Evolutionary conservation across 2,329 filamentous ascomycete genomes (phyloP).

Genomic region (Penicillium thymicola): DNA sequence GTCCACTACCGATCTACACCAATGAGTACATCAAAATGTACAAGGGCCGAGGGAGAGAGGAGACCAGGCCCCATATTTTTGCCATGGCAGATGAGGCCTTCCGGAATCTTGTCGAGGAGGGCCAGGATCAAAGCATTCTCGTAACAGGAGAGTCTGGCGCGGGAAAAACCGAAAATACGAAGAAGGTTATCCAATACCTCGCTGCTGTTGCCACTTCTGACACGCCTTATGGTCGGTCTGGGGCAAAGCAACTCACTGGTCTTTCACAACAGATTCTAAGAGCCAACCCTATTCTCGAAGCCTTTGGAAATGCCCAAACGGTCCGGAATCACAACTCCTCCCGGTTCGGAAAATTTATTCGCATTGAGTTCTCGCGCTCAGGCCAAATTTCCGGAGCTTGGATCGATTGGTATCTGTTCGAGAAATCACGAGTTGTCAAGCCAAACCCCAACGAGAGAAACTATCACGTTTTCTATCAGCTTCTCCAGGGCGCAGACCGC

Average conservation of each 20-base stretch:
- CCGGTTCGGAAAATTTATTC: constrained; percentile 96
- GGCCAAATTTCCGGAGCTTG: constrained; percentile 93
- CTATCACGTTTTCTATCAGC: constrained; percentile 96
- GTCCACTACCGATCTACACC: constrained; percentile 87
- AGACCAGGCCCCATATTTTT: constrained; percentile 95
- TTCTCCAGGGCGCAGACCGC: constrained; percentile 76
- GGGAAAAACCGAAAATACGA: constrained; percentile 98
- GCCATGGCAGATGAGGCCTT: constrained; percentile 97
- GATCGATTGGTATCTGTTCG: constrained; percentile 97
- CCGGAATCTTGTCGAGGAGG: constrained; percentile 90
- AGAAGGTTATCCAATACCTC: constrained; percentile 98
- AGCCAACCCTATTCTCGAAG: constrained; percentile 95
- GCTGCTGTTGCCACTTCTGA: constrained; percentile 90
- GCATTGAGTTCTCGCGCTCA: constrained; percentile 85
- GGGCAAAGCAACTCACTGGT: constrained; percentile 69
- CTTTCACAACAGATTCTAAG: constrained; percentile 94
- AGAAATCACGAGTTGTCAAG: constrained; percentile 95
- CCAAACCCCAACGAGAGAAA: constrained; percentile 86
- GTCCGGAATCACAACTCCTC: constrained; percentile 98
- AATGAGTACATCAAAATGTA: constrained; percentile 99
- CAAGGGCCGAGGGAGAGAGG: constrained; percentile 82
- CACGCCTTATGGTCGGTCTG: constrained; percentile 58
- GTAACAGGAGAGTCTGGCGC: constrained; percentile 98
- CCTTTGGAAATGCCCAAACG: constrained; percentile 97
- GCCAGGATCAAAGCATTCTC: constrained; percentile 92